Conservation (phyloP, 805 yeast genomes). For the Nakazawaea wickerhamii region DNA sequence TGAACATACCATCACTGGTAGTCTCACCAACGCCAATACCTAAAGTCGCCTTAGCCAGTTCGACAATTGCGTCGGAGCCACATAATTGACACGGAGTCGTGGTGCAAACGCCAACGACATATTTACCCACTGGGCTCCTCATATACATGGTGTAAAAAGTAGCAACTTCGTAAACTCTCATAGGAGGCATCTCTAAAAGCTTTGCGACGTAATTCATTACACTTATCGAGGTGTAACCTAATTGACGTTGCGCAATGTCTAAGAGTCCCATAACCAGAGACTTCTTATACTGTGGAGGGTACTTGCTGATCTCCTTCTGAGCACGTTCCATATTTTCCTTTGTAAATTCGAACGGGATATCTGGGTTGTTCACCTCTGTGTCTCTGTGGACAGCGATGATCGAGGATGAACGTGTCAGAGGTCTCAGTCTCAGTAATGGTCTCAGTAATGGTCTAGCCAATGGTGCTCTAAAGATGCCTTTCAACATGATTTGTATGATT, state of each 20-base stretch:
- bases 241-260: slow-evolving; percentile 83
- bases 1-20: slow-evolving; percentile 67
- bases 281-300: slow-evolving; percentile 83
- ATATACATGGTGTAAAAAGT: slow-evolving; percentile 90
- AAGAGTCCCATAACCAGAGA: slow-evolving; percentile 85
- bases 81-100: slow-evolving; percentile 87
- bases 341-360: slow-evolving; percentile 67
- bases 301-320: slow-evolving; percentile 67
- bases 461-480: background rate
- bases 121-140: slow-evolving; percentile 81
- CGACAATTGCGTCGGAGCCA: slow-evolving; percentile 74
- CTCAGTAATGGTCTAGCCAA: too few species aligned
- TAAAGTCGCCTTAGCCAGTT: slow-evolving; percentile 56
- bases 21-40: slow-evolving; percentile 73
- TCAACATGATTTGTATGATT: slow-evolving; percentile 2
- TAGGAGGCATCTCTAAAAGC: slow-evolving; percentile 82
- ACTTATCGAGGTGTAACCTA: slow-evolving; percentile 78
- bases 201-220: slow-evolving; percentile 90
- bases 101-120: slow-evolving; percentile 79
- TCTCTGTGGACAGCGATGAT: slow-evolving; percentile 65
- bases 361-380: slow-evolving; percentile 58
- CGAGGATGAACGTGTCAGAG: slow-evolving; percentile 20
- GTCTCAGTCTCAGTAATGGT: background rate
- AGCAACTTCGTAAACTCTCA: slow-evolving; percentile 92
- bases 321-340: slow-evolving; percentile 62